Percentiles rank a stretch among this genome's conserved stretches.
phyloP scores from a whole-genome alignment of 805 yeast species.

The Wickerhamiella australiensis region DNA sequence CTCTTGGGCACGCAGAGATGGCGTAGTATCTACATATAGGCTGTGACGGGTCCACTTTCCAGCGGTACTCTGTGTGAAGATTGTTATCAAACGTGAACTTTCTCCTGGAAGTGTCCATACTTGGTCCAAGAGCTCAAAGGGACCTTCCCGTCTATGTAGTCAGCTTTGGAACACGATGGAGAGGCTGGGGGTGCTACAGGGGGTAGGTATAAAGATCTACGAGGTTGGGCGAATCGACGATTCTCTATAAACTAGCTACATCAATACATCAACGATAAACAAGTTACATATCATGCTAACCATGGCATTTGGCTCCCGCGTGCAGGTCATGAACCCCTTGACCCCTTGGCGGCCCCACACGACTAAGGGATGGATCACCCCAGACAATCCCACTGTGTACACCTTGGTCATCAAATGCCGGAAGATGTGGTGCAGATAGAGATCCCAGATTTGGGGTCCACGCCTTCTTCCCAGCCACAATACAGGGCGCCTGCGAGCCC shows the following conservation, averaged over 20 bases:
- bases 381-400: too few relatives aligned
- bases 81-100: slow-evolving; percentile 69
- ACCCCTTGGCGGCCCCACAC: neutral
- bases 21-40: slow-evolving; percentile 73
- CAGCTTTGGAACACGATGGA: too few relatives aligned
- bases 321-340: neutral
- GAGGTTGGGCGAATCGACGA: too few relatives aligned
- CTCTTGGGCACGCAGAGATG: slow-evolving; percentile 68
- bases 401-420: slow-evolving; percentile 30
- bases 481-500: neutral
- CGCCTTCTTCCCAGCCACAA: neutral
- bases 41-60: slow-evolving; percentile 78
- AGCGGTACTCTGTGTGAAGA: slow-evolving; percentile 62
- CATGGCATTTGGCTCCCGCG: too few relatives aligned
- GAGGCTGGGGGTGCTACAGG: too few relatives aligned
- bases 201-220: too few relatives aligned
- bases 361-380: too few relatives aligned
- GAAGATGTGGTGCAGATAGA: slow-evolving; percentile 14
- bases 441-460: slow-evolving; percentile 10
- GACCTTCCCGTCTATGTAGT: too few relatives aligned
- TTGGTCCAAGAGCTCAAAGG: too few relatives aligned
- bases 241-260: too few relatives aligned
- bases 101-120: slow-evolving; percentile 32
- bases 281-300: too few relatives aligned
- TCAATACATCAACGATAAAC: too few relatives aligned